Evolutionary conservation across 345 rosid species (phyloP), one percentile per base, ranked within the genome.

Genomic region (Microcos paniculata): DNA sequence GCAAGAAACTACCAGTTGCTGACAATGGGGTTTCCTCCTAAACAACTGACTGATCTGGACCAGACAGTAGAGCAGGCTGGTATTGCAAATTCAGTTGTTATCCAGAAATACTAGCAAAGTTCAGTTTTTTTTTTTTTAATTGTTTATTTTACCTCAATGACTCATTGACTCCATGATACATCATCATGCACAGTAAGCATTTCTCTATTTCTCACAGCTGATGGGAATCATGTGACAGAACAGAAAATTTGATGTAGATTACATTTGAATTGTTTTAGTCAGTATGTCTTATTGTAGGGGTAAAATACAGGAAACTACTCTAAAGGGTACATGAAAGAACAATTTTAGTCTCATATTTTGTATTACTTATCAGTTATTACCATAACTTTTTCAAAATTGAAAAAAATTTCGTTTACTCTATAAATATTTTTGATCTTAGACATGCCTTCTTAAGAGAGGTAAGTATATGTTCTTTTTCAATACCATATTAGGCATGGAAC

Each of bases 11-110:
- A 92, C 77, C 96, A 85, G 78, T 82, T 96, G 77, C 90, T 87
- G 82, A 87, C 92, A 11, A 93, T 93, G 99, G 97, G 99, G 21
- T 96, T 96, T 78, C 99, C 99, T 78, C 99, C 98, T 64, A 90
- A 84, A 72, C 94, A 84, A 48, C 90, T 96, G 62, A 81, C 78
- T 2, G 89, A 96, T 53, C 82, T 81, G 69, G 87, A 87, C 79
- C 97, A 88, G 85, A 90, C 96, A n/a, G 88, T 96, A 65, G 97
- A 93, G 86, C 91, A 90, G 74, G 92, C 97, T 12, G 99, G 96
- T 63, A 82, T 96, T 58, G 97, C 91, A 19, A 93, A 76, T 80
- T 93, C 99, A 14, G 99, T 96, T 74, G 91, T 93, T 66, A 90
- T 96, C 77, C 99, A 96, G 89, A 96, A 90, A 78, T 85, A 88